phyloP scores from a whole-genome alignment of 225 moss, liverwort and hornwort genomes.

The Lunularia cruciata region DNA sequence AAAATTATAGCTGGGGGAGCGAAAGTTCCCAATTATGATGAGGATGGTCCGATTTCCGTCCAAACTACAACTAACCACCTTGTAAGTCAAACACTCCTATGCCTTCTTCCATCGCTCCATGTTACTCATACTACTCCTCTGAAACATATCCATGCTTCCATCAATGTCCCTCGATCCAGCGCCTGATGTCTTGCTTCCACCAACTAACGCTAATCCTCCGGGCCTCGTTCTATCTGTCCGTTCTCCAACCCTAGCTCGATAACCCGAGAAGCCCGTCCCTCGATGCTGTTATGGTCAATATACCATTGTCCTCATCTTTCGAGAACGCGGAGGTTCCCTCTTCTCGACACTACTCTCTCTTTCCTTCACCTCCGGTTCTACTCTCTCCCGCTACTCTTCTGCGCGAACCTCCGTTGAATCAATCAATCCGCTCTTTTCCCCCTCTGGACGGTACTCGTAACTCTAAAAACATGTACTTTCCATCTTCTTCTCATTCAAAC shows the following conservation, averaged over 20 bases:
- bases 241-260: background rate
- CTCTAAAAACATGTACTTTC: slow-evolving; percentile 21
- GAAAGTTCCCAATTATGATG: slow-evolving; percentile 2
- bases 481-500: slow-evolving; percentile 25
- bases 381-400: too few species aligned
- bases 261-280: background rate
- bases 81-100: slow-evolving; percentile 29
- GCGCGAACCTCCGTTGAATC: slow-evolving; percentile 15
- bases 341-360: too few species aligned
- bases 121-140: slow-evolving; percentile 19
- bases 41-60: slow-evolving; percentile 7
- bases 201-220: background rate
- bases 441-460: slow-evolving; percentile 16
- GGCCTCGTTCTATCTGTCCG: background rate
- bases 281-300: background rate
- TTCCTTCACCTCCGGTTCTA: too few species aligned
- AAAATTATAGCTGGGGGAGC: background rate
- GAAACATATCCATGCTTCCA: slow-evolving; percentile 26
- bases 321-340: slow-evolving; percentile 13
- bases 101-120: slow-evolving; percentile 47
- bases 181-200: background rate
- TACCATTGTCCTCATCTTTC: slow-evolving; percentile 8
- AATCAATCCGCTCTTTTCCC: slow-evolving; percentile 17
- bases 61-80: slow-evolving; percentile 24
- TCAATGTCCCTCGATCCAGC: slow-evolving; percentile 18